Conservation (phyloP, 2,329 filamentous ascomycete genomes). For the Fusarium austroafricanum region DNA sequence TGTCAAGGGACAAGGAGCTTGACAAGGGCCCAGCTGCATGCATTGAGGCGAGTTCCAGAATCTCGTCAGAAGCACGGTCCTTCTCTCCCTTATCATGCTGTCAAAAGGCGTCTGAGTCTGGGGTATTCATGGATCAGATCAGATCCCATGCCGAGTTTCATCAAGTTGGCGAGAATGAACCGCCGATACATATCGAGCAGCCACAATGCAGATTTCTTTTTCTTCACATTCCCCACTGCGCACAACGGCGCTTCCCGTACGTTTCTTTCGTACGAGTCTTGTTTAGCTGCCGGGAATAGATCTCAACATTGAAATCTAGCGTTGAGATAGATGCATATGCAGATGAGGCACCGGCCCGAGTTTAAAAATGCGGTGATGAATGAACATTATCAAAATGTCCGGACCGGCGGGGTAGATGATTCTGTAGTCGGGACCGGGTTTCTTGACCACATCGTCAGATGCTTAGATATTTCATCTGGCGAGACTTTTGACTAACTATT, state of each 20-base stretch:
- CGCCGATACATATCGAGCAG: slow-evolving; percentile 18
- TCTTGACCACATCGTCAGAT: background rate
- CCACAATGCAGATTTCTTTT: slow-evolving; percentile 17
- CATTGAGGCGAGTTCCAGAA: slow-evolving; percentile 42
- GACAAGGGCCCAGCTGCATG: background rate
- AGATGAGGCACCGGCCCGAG: slow-evolving; percentile 39
- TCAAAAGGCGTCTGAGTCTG: background rate
- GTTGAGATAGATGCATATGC: background rate
- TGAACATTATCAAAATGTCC: slow-evolving; percentile 5
- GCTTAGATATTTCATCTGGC: background rate
- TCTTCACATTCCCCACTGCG: slow-evolving; percentile 16
- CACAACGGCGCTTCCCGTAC: slow-evolving; percentile 32
- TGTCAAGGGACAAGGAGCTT: slow-evolving; percentile 1
- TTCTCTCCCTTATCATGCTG: slow-evolving; percentile 3
- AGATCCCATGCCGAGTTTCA: slow-evolving; percentile 11
- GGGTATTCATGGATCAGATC: slow-evolving; percentile 17
- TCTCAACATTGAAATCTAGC: background rate
- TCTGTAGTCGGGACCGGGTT: background rate
- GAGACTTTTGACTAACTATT: background rate
- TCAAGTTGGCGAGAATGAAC: slow-evolving; percentile 35
- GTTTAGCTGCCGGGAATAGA: slow-evolving; percentile 1
- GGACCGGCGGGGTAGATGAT: slow-evolving; percentile 38
- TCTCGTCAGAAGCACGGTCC: slow-evolving; percentile 33
- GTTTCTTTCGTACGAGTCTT: slow-evolving; percentile 33
- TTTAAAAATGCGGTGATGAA: slow-evolving; percentile 6